phyloP scores from a whole-genome alignment of 106 monocot species.

The Posidonia australis region DNA sequence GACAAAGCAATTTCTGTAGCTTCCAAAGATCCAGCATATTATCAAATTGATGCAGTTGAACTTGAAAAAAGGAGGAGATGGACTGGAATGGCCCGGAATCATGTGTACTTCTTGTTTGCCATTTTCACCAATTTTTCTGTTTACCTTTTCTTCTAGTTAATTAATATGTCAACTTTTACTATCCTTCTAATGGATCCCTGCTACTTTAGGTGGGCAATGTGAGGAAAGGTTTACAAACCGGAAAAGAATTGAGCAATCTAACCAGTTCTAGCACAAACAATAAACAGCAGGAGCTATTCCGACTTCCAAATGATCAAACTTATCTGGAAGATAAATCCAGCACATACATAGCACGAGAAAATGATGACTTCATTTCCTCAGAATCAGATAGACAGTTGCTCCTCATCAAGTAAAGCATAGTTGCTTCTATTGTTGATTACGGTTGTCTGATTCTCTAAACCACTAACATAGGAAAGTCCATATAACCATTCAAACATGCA shows the following conservation, averaged over 20 bases:
- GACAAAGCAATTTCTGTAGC: no score
- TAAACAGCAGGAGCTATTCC: constrained; percentile 38
- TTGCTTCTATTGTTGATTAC: background rate
- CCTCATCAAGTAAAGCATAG: constrained; percentile 46
- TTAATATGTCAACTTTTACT: no score
- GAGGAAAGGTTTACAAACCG: constrained; percentile 63
- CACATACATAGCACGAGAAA: constrained; percentile 15
- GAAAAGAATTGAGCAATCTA: constrained; percentile 27
- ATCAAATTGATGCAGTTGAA: no score
- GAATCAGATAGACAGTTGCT: constrained; percentile 82
- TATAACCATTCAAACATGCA: no score
- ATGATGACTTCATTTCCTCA: constrained; percentile 86
- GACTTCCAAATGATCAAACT: constrained; percentile 31
- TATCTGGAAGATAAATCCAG: constrained; percentile 17
- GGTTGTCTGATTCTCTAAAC: no score
- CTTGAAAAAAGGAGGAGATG: no score
- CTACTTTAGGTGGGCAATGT: constrained; percentile 11
- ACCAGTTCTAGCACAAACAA: constrained; percentile 18
- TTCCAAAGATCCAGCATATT: no score
- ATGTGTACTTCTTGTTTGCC: no score
- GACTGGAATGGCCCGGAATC: no score
- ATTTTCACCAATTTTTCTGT: no score
- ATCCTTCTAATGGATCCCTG: constrained; percentile 3
- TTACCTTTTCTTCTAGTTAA: no score
- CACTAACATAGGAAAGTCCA: no score